Base-by-base conservation (phyloP, 305 asterid species). In the Andrographis paniculata region DNA sequence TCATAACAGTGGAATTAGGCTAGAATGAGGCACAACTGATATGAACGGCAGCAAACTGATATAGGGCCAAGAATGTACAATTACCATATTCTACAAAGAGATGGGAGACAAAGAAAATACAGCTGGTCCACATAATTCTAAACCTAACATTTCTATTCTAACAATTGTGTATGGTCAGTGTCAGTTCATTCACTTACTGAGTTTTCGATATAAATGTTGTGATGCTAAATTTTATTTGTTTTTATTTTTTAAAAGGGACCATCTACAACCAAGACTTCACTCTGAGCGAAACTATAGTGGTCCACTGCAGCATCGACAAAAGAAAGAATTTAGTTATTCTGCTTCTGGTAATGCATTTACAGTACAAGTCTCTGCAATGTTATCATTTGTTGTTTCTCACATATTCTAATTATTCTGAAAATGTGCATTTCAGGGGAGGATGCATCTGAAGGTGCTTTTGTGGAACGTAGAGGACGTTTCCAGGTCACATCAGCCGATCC, bases 391-490 rank as follows among this genome's bases (percentile, higher is more conserved):
- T 52, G 15, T 48, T 14, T 46, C 3, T 35, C 12, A 11, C 40
- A 38, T 38, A 10, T 15, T 38, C 43, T 20, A 13, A 14, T 9
- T 38, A 38, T n/a, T n/a, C 18, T 38, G 18, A n/a, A 27, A 27
- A 38, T 38, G 42, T 15, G 19, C 16, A 20, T 45, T 30, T 19
- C 69, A 92, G 94, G 78, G 54, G 95, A 83, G 33, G 94, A 87
- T 59, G 56, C 67, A 53, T 75, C 96, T 33, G 95, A 91, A 65
- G 87, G 87, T 44, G 84, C 93, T 59, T 52, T 81, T 14, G 68
- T 91, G 59, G 92, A 81, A 72, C 86, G 83, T 50, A 75, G 66
- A 75, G 99, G 99, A 27, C 99, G 96, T 42, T 91, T 87, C 72
- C 78, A 87, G 74, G 95, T 91, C 71, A 86, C 93, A 51, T 74